These are phyloP conservation scores for Ceratobasidium sp. DNA, from an alignment of 1,284 basidiomycete species.

Conservation along the genomic window DNA sequence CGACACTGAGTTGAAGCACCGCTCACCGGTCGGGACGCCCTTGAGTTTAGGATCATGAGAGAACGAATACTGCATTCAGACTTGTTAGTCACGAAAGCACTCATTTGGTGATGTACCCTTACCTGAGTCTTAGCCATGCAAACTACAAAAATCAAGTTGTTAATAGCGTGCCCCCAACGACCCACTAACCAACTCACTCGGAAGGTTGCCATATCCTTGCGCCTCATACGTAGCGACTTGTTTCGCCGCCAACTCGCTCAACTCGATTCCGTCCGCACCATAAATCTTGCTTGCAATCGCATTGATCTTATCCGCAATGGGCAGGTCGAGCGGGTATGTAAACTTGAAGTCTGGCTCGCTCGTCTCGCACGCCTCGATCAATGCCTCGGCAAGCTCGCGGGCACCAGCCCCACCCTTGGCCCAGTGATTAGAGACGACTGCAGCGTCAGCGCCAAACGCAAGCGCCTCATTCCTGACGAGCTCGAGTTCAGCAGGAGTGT, in stretches of 20 bases:
- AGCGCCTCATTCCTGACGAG: slow-evolving; percentile 87
- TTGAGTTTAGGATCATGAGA: slow-evolving; percentile 95
- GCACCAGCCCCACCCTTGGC: slow-evolving; percentile 93
- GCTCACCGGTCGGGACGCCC: slow-evolving; percentile 80
- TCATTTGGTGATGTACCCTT: not conserved
- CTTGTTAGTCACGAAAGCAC: not conserved
- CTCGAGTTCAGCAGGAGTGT: slow-evolving; percentile 91
- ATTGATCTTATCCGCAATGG: slow-evolving; percentile 89
- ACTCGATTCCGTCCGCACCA: slow-evolving; percentile 88
- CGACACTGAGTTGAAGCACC: slow-evolving; percentile 18
- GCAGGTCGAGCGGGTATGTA: slow-evolving; percentile 87
- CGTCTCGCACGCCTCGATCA: slow-evolving; percentile 84
- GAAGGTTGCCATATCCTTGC: slow-evolving; percentile 86
- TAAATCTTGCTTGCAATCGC: slow-evolving; percentile 93
- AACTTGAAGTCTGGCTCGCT: slow-evolving; percentile 88
- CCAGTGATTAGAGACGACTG: slow-evolving; percentile 97
- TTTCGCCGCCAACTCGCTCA: slow-evolving; percentile 85
- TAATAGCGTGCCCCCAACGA: slow-evolving; percentile 52
- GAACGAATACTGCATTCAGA: slow-evolving; percentile 83
- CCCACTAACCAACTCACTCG: slow-evolving; percentile 70
- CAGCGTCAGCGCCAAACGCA: slow-evolving; percentile 92
- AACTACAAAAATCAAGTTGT: slow-evolving; percentile 65
- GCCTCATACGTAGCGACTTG: slow-evolving; percentile 94
- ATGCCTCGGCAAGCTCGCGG: slow-evolving; percentile 87
- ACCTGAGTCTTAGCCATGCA: slow-evolving; percentile 95